Evolutionary conservation across 1,284 basidiomycete genomes (phyloP), one percentile per base, ranked within the genome.

Genomic region (Pseudozyma sp.): DNA sequence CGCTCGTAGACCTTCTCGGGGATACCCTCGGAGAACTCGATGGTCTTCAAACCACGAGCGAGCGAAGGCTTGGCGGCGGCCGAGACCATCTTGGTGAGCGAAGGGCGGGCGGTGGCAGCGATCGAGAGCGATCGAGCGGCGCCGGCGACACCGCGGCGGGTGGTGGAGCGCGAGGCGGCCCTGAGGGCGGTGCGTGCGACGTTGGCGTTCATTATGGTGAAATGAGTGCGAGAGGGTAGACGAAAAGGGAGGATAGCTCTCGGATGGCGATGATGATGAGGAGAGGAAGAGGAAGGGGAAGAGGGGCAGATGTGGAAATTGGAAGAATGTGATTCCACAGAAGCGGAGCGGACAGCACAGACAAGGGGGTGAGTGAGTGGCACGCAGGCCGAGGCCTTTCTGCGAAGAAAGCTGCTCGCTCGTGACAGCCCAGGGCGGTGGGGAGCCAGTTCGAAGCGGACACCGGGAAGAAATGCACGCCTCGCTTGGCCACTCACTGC

Each of bases 1-100:
- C 95, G 94, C 89, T 99, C 96, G 86, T 97, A 99, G 61, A 99
- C 94, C 79, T 89, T 90, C 88, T 99, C 96, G 85, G 96, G 90
- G 74, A 92, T 92, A 78, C 95, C 78, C 47, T 78, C 71, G 77
- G 96, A 94, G 87, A 99, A 99, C 89, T 98, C 92, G 83, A 99
- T 92, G 65, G 95, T 97, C 89, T 98, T 97, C 84, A 98, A 86
- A 75, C 96, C 95, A 54, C 83, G 77, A 30, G 65, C 57, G 53
- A 75, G 74, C 30, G 70, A 56, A 47, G 81, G 70, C 57, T 70
- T 57, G 30, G 76, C 63, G 19, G 59, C 53, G 34, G 72, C 67
- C 40, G 75, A 64, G 46, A 63, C 57, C 39, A 68, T 57, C 57
- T 66, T 58, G 67, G 39, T 58, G 68, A 73, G 66, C 24, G 71